Evolutionary conservation across 2,329 filamentous ascomycete species (phyloP).

Genomic region (Xylaria multiplex): DNA sequence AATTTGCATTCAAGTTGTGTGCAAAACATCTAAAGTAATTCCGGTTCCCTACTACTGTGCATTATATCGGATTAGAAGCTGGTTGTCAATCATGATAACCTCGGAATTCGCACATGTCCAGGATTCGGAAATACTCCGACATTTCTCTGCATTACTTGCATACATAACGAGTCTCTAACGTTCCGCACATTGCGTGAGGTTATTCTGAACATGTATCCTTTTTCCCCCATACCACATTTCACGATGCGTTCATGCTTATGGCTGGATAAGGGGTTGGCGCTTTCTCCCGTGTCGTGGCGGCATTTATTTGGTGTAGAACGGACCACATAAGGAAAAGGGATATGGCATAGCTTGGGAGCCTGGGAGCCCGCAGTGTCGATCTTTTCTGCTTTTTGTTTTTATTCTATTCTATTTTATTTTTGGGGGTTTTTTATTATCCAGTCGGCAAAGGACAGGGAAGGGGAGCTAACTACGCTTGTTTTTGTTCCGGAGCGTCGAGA

Average conservation of each 20-base stretch:
- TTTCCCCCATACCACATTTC: conserved; percentile 23
- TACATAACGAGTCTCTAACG: conserved; percentile 21
- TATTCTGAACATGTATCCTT: conserved; percentile 6
- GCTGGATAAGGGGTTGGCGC: conserved; percentile 35
- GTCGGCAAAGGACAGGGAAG: conserved; percentile 19
- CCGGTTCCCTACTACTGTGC: conserved; percentile 14
- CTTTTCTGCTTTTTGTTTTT: not conserved
- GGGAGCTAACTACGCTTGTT: conserved; percentile 1
- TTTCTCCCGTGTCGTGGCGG: conserved; percentile 23
- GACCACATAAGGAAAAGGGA: conserved; percentile 34
- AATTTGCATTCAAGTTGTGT: conserved; percentile 11
- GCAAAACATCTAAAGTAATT: conserved; percentile 9
- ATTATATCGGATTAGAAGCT: conserved; percentile 25
- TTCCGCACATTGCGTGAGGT: conserved; percentile 2
- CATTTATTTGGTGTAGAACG: conserved; percentile 38
- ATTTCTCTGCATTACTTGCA: conserved; percentile 3
- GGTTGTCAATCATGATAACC: conserved; percentile 17
- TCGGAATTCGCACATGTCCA: conserved; percentile 14
- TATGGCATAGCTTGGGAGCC: conserved; percentile 29
- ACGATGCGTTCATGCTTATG: conserved; percentile 28
- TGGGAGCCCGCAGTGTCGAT: conserved; percentile 15
- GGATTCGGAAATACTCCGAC: conserved; percentile 16
- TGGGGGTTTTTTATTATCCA: conserved; percentile 12
- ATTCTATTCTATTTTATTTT: not conserved
- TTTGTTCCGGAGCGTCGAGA: conserved; percentile 16